Evolutionary conservation across 2,329 filamentous ascomycete species (phyloP).

Genomic region (Cytospora mali): DNA sequence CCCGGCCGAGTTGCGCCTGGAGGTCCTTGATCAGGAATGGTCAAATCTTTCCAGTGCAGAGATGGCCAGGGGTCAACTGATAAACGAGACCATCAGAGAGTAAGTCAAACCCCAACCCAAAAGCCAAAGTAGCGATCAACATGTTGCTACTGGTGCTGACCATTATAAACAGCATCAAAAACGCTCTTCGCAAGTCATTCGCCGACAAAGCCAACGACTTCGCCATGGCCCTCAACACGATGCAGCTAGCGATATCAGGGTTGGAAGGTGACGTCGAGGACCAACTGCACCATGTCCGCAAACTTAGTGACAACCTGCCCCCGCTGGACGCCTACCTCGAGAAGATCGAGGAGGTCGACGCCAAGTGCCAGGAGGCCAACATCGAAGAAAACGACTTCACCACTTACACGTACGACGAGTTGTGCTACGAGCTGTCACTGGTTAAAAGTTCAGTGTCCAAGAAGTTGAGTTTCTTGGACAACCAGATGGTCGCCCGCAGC

Average conservation of each 20-base stretch:
- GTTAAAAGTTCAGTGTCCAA: constrained; percentile 93
- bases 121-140: too few species aligned
- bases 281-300: constrained; percentile 83
- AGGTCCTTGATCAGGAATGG: constrained; percentile 84
- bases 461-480: constrained; percentile 95
- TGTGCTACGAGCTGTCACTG: constrained; percentile 88
- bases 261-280: constrained; percentile 96
- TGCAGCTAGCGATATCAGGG: constrained; percentile 94
- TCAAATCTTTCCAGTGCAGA: constrained; percentile 76
- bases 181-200: constrained; percentile 86
- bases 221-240: constrained; percentile 89
- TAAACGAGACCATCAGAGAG: constrained; percentile 98
- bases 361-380: constrained; percentile 91
- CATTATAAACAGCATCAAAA: constrained; percentile 73
- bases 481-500: constrained; percentile 95
- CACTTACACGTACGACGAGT: constrained; percentile 97
- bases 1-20: constrained; percentile 78
- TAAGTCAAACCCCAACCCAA: constrained; percentile 46
- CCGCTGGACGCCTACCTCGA: constrained; percentile 91
- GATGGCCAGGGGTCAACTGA: constrained; percentile 85
- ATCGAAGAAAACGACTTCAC: constrained; percentile 99
- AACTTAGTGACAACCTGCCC: constrained; percentile 80
- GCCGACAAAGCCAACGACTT: constrained; percentile 99
- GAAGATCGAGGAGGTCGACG: constrained; percentile 82
- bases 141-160: constrained; percentile 8